Evolutionary conservation across 2,329 filamentous ascomycete species (phyloP), one percentile per base, ranked within the genome.

Genomic region (Rosellinia necatrix): DNA sequence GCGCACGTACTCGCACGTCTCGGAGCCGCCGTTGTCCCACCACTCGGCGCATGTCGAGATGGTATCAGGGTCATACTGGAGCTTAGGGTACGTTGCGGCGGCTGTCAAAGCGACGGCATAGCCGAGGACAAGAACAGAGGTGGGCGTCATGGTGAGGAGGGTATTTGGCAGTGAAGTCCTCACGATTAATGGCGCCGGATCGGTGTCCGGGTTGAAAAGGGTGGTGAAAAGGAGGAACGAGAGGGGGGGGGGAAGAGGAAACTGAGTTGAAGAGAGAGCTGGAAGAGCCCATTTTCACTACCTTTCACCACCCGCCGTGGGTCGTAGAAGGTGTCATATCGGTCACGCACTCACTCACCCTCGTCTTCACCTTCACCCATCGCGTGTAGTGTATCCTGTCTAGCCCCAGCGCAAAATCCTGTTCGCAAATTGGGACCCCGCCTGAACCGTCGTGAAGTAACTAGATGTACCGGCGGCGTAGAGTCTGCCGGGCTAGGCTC

Each of bases 31-130:
- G 10, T 51, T 43, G n/a, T 43, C 24, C 6, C 17, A 51, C 38
- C 48, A 51, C 9, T 43, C 37, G 10, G 17, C 7, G 13, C 48
- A 51, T 9, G 48, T 42, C 10, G 48, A 51, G 9, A 43, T 49
- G 12, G 47, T 49, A 5, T 3, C 27, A 3, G 37, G 37, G 24
- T 49, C 47, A 15, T 19, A 49, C 17, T 41, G 37, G 17, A 49
- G 47, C 35, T 22, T 2, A n/a, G 47, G 47, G 15, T 41, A 25
- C 6, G 35, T 1, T 19, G 12, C 5, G 12, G 46, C 46, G 30
- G 34, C 34, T n/a, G 19, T 17, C 8, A 49, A 17, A 40, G 35
- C 17, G 34, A 49, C 3, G 25, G 12, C 17, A 30, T 40, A 49
- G 46, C 46, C 24, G 38, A 41, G 21, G 9, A 7, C 19, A 13